These are phyloP conservation scores for Trichoderma sp. DNA, from an alignment of 2,329 filamentous ascomycete genomes.

Conservation along the genomic window DNA sequence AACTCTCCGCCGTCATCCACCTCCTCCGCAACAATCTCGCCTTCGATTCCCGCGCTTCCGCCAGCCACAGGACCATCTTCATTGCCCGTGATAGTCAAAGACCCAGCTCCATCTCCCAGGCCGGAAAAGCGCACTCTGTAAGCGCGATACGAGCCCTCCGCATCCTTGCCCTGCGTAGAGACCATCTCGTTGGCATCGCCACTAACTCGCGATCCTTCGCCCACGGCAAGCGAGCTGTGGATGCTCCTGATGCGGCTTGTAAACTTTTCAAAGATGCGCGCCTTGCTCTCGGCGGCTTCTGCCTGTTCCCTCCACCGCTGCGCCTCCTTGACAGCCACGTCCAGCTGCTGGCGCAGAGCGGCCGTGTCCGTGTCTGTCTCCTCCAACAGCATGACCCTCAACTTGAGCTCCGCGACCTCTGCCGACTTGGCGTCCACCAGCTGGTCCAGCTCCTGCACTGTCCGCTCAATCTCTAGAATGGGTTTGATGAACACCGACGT, in stretches of 20 bases:
- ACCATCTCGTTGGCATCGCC: not conserved
- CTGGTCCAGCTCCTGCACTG: constrained; percentile 53
- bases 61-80: no score
- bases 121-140: constrained; percentile 19
- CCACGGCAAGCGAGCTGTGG: constrained; percentile 30
- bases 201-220: constrained; percentile 9
- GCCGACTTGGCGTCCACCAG: constrained; percentile 51
- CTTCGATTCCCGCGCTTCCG: not conserved
- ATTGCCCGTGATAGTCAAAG: no score
- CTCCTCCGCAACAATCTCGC: not conserved
- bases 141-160: not conserved
- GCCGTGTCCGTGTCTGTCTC: constrained; percentile 43
- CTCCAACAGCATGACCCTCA: constrained; percentile 50
- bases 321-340: constrained; percentile 40
- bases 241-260: constrained; percentile 41
- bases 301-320: constrained; percentile 58
- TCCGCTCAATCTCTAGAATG: constrained; percentile 28
- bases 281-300: constrained; percentile 56
- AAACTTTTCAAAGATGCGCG: constrained; percentile 53
- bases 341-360: constrained; percentile 46
- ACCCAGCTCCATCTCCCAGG: not conserved
- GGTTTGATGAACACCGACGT: no score
- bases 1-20: not conserved
- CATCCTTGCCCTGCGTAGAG: not conserved
- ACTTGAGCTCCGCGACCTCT: constrained; percentile 49